Base-by-base conservation (phyloP, 192 early-diverging fungal species). In the Rhizophagus clarus region DNA sequence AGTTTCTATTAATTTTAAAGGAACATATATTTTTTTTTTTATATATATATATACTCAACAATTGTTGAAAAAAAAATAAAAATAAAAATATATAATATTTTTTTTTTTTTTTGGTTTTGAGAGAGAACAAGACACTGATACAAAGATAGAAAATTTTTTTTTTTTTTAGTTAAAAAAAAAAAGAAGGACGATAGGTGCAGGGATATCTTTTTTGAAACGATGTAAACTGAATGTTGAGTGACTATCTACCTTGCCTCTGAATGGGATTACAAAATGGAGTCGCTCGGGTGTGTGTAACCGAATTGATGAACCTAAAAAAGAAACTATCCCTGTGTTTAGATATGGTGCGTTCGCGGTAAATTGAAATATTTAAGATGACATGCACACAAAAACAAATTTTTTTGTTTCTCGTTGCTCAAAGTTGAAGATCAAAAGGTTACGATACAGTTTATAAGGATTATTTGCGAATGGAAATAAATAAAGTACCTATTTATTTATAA, bases 331-430 rank as follows among this genome's bases (percentile, higher is more conserved):
- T 34, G 20, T 22, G 32, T 22, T 56, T 20, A 22, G 49, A 15
- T 56, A 56, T 56, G 17, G 51, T 22, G 15, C 4, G 15, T 56
- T 56, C 17, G 51, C 51, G 20, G 20, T 17, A 51, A 51, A 17
- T 51, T 20, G 4, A 51, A 15, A 20, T 17, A 20, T 51, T 51
- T 14, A 51, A 14, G 49, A 51, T 51, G 2, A 17, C 14, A 51
- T 17, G 32, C 15, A 69, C 31, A 69, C 8, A 69, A 31, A 69
- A 69, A 12, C 1, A 22, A 26, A 15, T 66, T 42, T 32, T 69
- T 69, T 69, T 69, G 67, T 69, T 69, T 69, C 67, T 29, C 67
- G 67, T 69, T 69, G 67, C 32, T 29, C 67, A 69, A 69, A 51
- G 17, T 17, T 4, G 49, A 17, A 17, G 49, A 51, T 51, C 49